A percentile compares a stretch with the other conserved stretches of the same genome.
Evolutionary conservation across 495 filamentous ascomycete genomes (phyloP).

Genomic region (Neurospora sublineolata): DNA sequence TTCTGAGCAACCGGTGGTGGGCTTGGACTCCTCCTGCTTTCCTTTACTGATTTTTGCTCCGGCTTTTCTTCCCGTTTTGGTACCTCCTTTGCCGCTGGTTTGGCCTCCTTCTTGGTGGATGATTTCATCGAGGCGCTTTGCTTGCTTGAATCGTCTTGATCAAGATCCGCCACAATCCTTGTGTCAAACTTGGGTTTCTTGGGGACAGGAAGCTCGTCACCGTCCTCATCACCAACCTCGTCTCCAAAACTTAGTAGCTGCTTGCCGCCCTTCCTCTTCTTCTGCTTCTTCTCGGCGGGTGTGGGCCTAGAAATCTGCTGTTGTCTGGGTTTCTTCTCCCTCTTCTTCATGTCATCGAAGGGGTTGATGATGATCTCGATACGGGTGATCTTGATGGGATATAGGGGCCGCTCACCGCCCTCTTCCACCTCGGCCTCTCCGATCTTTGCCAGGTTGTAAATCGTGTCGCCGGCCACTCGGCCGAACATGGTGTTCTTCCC

Average conservation of each 20-base stretch:
- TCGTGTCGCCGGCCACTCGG: slow-evolving; percentile 81
- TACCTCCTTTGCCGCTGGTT: slow-evolving; percentile 19
- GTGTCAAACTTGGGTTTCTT: slow-evolving; percentile 92
- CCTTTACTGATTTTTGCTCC: not conserved
- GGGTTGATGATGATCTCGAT: slow-evolving; percentile 84
- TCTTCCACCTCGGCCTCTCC: slow-evolving; percentile 74
- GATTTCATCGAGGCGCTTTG: slow-evolving; percentile 15
- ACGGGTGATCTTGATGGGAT: slow-evolving; percentile 67
- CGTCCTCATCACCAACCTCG: slow-evolving; percentile 57
- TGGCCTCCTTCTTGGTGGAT: slow-evolving; percentile 20
- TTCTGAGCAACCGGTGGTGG: slow-evolving; percentile 7
- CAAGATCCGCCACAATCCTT: slow-evolving; percentile 57
- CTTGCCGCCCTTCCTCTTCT: slow-evolving; percentile 64
- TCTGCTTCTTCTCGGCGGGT: slow-evolving; percentile 55
- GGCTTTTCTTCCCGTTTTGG: slow-evolving; percentile 8
- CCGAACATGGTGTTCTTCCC: slow-evolving; percentile 92
- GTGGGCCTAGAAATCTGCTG: slow-evolving; percentile 23
- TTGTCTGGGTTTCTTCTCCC: slow-evolving; percentile 38
- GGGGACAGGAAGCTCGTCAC: slow-evolving; percentile 46
- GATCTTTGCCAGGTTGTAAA: slow-evolving; percentile 90
- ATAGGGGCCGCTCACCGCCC: slow-evolving; percentile 74
- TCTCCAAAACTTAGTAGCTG: slow-evolving; percentile 80
- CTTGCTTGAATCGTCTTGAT: slow-evolving; percentile 19
- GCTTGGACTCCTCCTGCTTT: slow-evolving; percentile 17
- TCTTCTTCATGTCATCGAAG: slow-evolving; percentile 75